Base-by-base conservation (phyloP, 2,329 filamentous ascomycete genomes). In the Aspergillus piperis region DNA sequence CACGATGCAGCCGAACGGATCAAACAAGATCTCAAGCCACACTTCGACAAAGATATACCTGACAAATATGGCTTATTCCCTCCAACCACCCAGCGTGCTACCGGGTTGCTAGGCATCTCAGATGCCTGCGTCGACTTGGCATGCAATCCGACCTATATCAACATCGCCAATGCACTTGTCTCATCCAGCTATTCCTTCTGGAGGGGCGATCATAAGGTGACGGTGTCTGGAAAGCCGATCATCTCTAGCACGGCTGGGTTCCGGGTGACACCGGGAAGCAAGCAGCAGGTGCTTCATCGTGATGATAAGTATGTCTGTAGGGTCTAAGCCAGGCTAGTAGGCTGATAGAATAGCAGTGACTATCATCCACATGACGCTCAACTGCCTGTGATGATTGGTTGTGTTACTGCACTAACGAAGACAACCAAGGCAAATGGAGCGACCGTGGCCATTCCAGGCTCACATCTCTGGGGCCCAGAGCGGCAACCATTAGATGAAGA, bases 361-460 rank as follows among this genome's bases (percentile, higher is more conserved):
- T 71, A 72, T 58, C 68, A 73, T 23, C 62, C 64, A 1, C 63
- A 70, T 10, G 73, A 77, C 54, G 68, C 68, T 27, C 70, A 75
- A 57, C 67, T 76, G 64, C 75, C 76, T 3, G 70, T 75, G 15
- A 75, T 78, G 73, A 67, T 77, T 7, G 75, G 74, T 15, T 77
- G 75, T 51, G 71, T 75, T n/a, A 73, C 72, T 3, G 75, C 78
- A 1, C 62, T 76, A 57, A 77, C 74, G 3, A 78, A 72, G 65
- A 79, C 76, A 0, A 79, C 76, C 1, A 71, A 69, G 17, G 74
- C 77, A 41, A 80, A 80, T 48, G 78, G 78, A 0, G 77, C 77
- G 1, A 80, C 78, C 0, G 66, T 77, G n/a, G 75, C 73, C 1
- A 79, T 80, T 41, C 78, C 77, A 0, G 72, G 73, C 5, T 77